These are phyloP conservation scores for Lepidium aucheri DNA, from an alignment of 345 rosid species.

Conservation along the genomic window DNA sequence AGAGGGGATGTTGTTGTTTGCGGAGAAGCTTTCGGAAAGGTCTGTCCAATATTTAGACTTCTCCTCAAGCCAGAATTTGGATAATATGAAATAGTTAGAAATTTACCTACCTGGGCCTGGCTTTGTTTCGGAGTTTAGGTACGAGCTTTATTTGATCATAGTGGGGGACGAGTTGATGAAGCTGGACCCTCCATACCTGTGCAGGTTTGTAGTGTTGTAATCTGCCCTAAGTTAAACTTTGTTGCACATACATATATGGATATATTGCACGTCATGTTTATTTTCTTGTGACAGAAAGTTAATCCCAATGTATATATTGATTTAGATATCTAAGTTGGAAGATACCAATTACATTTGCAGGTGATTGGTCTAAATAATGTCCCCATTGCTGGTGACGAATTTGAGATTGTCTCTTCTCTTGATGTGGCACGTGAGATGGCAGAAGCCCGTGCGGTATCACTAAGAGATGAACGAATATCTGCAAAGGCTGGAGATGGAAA, in stretches of 20 bases:
- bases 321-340: slow-evolving; percentile 6
- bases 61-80: not conserved
- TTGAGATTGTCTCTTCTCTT: slow-evolving; percentile 75
- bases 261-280: slow-evolving; percentile 2
- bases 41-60: slow-evolving; percentile 25
- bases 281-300: not conserved
- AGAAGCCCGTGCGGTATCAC: slow-evolving; percentile 54
- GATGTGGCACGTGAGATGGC: slow-evolving; percentile 89
- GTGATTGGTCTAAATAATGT: slow-evolving; percentile 85
- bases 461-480: slow-evolving; percentile 73
- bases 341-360: slow-evolving; percentile 31
- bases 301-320: not conserved
- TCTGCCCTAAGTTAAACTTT: not conserved
- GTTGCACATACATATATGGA: not conserved
- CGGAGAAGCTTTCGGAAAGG: slow-evolving; percentile 99
- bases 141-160: slow-evolving; percentile 85
- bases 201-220: slow-evolving; percentile 49
- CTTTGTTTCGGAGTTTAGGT: slow-evolving; percentile 41
- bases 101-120: slow-evolving; percentile 5
- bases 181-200: slow-evolving; percentile 96
- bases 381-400: slow-evolving; percentile 88
- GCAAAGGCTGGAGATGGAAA: slow-evolving; percentile 96
- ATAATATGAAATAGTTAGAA: slow-evolving; percentile 1
- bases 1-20: slow-evolving; percentile 88
- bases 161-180: slow-evolving; percentile 66